These are phyloP conservation scores for Colletotrichum liaoningense DNA, from an alignment of 2,329 filamentous ascomycete species.

Conservation along the genomic window DNA sequence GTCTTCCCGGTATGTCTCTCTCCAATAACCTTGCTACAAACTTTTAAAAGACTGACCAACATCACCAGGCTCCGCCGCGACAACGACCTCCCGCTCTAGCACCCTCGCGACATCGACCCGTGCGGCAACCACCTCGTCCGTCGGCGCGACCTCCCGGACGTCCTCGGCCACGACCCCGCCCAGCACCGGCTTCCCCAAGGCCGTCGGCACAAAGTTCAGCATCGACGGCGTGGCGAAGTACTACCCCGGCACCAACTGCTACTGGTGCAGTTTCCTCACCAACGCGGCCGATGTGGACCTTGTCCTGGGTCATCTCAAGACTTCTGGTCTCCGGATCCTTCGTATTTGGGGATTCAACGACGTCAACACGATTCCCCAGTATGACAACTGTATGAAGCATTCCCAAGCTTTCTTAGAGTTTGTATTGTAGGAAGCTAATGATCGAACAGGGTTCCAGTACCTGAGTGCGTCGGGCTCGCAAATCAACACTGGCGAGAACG, in stretches of 20 bases:
- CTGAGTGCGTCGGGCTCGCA: constrained; percentile 60
- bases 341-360: constrained; percentile 74
- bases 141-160: constrained; percentile 31
- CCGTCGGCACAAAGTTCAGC: constrained; percentile 48
- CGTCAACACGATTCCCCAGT: constrained; percentile 53
- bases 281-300: constrained; percentile 67
- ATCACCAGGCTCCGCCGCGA: constrained; percentile 26
- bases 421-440: background rate
- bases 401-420: background rate
- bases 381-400: constrained; percentile 51
- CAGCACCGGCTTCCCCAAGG: constrained; percentile 37
- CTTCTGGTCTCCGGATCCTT: constrained; percentile 66
- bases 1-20: constrained; percentile 42
- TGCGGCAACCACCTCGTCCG: constrained; percentile 24
- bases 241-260: constrained; percentile 66
- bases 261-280: constrained; percentile 67
- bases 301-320: constrained; percentile 58
- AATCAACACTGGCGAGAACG: constrained; percentile 72
- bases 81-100: constrained; percentile 17
- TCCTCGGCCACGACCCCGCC: constrained; percentile 30
- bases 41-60: background rate
- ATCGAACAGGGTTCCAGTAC: constrained; percentile 55
- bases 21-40: background rate
- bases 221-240: constrained; percentile 60
- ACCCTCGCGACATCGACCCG: constrained; percentile 29